Evolutionary conservation across 352 stramenopile genomes (phyloP).

Genomic region (Phytophthora ohioensis): DNA sequence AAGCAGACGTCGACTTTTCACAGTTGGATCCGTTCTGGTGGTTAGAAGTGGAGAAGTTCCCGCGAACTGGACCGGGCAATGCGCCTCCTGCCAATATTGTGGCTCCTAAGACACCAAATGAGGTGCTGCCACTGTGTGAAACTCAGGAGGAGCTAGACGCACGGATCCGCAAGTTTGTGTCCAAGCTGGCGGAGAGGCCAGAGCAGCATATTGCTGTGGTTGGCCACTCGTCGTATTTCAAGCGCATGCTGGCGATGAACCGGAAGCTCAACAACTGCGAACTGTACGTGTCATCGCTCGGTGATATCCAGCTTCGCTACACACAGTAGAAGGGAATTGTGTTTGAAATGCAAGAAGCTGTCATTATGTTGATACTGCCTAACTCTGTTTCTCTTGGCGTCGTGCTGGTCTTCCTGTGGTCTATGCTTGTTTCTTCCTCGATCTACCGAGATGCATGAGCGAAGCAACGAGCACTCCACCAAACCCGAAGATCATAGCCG

Average conservation of each 20-base stretch:
- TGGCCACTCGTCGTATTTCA: slow-evolving; percentile 88
- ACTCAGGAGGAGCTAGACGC: slow-evolving; percentile 60
- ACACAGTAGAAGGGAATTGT: slow-evolving; percentile 1
- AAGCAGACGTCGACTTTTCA: slow-evolving; percentile 52
- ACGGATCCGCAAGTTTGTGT: slow-evolving; percentile 74
- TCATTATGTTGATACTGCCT: slow-evolving; percentile 17
- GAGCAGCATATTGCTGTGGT: slow-evolving; percentile 83
- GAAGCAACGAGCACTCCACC: slow-evolving; percentile 56
- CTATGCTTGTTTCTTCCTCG: slow-evolving; percentile 40
- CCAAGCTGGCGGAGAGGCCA: slow-evolving; percentile 58
- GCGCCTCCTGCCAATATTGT: slow-evolving; percentile 30
- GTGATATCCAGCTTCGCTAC: slow-evolving; percentile 34
- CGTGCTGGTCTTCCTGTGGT: background rate
- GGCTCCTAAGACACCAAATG: slow-evolving; percentile 44
- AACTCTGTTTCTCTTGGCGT: background rate
- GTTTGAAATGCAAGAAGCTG: slow-evolving; percentile 7
- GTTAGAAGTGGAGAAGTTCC: slow-evolving; percentile 52
- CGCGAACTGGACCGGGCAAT: slow-evolving; percentile 33
- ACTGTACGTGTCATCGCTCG: slow-evolving; percentile 50
- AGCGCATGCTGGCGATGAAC: slow-evolving; percentile 81
- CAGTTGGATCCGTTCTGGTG: slow-evolving; percentile 70
- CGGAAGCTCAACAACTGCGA: slow-evolving; percentile 88
- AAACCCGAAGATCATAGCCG: slow-evolving; percentile 75
- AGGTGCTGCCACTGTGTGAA: slow-evolving; percentile 73
- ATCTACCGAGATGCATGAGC: slow-evolving; percentile 48